These are phyloP conservation scores for Metroxylon sagu DNA, from an alignment of 176 grass and related monocot genomes.

Conservation along the genomic window DNA sequence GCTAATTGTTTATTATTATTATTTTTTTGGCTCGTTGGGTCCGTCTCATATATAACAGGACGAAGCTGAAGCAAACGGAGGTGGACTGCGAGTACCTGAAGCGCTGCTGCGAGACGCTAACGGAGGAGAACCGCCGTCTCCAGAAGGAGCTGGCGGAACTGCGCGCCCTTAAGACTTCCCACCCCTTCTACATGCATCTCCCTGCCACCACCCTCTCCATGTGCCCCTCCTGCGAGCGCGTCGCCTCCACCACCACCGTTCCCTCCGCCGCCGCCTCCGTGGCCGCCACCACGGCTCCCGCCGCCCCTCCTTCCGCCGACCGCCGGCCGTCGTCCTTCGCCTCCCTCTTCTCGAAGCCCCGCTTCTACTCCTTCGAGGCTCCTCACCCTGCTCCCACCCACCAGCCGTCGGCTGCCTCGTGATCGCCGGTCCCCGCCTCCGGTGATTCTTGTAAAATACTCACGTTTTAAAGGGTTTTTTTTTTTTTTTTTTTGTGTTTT, in stretches of 20 bases:
- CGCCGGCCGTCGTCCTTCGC: slow-evolving; percentile 56
- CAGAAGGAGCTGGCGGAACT: slow-evolving; percentile 92
- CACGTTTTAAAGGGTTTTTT: too few relatives aligned
- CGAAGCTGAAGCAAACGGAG: slow-evolving; percentile 99
- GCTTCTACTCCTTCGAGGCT: slow-evolving; percentile 9
- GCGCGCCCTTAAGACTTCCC: slow-evolving; percentile 63
- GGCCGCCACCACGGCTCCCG: slow-evolving; percentile 8
- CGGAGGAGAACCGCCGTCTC: slow-evolving; percentile 94
- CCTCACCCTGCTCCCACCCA: slow-evolving; percentile 3
- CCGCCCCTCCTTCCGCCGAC: slow-evolving; percentile 16
- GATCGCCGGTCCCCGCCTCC: too few relatives aligned
- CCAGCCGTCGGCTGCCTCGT: not conserved
- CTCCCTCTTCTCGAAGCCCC: slow-evolving; percentile 43
- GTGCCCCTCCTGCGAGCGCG: slow-evolving; percentile 97
- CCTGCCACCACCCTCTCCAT: slow-evolving; percentile 95
- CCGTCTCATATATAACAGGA: slow-evolving; percentile 26
- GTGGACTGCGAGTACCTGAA: slow-evolving; percentile 96
- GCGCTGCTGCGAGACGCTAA: slow-evolving; percentile 97
- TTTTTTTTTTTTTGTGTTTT: too few relatives aligned
- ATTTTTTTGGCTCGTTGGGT: too few relatives aligned
- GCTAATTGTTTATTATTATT: too few relatives aligned
- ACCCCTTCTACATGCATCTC: slow-evolving; percentile 87
- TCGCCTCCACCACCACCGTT: slow-evolving; percentile 18
- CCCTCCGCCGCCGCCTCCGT: slow-evolving; percentile 4
- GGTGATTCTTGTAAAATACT: too few relatives aligned